Conservation (phyloP, 768 basidiomycete species). For the Lepiota subincarnata region DNA sequence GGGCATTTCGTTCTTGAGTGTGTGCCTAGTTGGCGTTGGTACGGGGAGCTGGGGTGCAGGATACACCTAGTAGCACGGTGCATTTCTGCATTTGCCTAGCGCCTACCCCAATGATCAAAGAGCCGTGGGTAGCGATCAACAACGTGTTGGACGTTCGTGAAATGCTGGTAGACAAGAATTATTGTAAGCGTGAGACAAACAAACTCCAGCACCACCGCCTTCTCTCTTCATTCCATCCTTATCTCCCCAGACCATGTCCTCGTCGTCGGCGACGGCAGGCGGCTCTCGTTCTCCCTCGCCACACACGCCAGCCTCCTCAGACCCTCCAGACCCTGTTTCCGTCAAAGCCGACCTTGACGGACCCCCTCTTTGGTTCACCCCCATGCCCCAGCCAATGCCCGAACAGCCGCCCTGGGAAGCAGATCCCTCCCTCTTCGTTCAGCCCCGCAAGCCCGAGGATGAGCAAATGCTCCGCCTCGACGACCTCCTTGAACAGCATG, state of each 20-base stretch:
- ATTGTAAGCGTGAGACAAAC: background rate
- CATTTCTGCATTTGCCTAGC: conserved; percentile 7
- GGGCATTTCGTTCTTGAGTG: background rate
- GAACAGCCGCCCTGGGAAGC: conserved; percentile 40
- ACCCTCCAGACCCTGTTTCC: conserved; percentile 44
- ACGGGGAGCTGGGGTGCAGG: background rate
- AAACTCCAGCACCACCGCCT: background rate
- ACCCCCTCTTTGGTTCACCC: conserved; percentile 54
- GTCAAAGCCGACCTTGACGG: conserved; percentile 49
- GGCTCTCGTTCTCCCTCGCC: conserved; percentile 73
- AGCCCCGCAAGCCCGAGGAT: conserved; percentile 44
- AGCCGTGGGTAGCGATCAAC: no score
- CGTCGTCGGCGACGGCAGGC: conserved; percentile 50
- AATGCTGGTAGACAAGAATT: background rate
- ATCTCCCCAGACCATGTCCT: conserved; percentile 43
- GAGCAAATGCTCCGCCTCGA: conserved; percentile 62
- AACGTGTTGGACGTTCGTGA: no score
- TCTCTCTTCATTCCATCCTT: conserved; percentile 14
- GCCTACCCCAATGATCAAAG: background rate
- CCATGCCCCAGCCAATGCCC: conserved; percentile 39
- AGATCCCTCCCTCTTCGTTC: conserved; percentile 32
- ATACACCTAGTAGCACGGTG: background rate
- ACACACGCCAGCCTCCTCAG: conserved; percentile 60
- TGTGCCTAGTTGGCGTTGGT: background rate
- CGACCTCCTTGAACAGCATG: conserved; percentile 70